Evolutionary conservation across 352 stramenopile species (phyloP).

Genomic region (Thraustotheca clavata): DNA sequence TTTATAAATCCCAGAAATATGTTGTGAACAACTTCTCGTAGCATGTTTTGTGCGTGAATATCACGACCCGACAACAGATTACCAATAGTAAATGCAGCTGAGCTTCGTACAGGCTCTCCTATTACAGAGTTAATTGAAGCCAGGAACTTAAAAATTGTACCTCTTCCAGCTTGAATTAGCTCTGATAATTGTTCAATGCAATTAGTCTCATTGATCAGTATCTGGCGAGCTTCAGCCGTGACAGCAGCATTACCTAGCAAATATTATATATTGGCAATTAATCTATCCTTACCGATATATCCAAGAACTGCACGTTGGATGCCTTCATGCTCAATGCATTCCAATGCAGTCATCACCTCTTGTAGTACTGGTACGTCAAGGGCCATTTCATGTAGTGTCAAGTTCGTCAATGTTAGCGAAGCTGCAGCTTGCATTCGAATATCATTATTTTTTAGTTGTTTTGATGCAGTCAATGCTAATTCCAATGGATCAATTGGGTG

Average conservation of each 20-base stretch:
- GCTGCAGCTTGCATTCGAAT: constrained; percentile 19
- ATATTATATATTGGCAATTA: too few species aligned
- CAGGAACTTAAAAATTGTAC: not conserved
- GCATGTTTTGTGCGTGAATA: constrained; percentile 4
- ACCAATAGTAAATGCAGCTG: constrained; percentile 13
- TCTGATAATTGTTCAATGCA: constrained; percentile 15
- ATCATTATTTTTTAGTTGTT: constrained; percentile 2
- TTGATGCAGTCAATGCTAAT: not conserved
- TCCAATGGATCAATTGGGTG: not conserved
- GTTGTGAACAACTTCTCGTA: constrained; percentile 12
- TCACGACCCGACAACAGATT: constrained; percentile 15
- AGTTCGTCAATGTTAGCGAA: constrained; percentile 7
- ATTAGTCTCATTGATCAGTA: constrained; percentile 13
- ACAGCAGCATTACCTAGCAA: constrained; percentile 8
- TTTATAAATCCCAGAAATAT: not conserved
- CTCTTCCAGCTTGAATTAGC: constrained; percentile 3
- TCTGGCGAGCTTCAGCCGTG: not conserved
- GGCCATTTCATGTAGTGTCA: constrained; percentile 6
- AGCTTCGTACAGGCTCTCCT: constrained; percentile 11
- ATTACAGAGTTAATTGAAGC: not conserved
- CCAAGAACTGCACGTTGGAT: constrained; percentile 15
- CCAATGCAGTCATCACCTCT: not conserved
- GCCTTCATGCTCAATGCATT: constrained; percentile 14
- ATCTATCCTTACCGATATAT: constrained; percentile 12
- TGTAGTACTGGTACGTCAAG: constrained; percentile 1